Base-by-base conservation (phyloP, 192 early-diverging fungal genomes). In the Coemansia interrupta region DNA sequence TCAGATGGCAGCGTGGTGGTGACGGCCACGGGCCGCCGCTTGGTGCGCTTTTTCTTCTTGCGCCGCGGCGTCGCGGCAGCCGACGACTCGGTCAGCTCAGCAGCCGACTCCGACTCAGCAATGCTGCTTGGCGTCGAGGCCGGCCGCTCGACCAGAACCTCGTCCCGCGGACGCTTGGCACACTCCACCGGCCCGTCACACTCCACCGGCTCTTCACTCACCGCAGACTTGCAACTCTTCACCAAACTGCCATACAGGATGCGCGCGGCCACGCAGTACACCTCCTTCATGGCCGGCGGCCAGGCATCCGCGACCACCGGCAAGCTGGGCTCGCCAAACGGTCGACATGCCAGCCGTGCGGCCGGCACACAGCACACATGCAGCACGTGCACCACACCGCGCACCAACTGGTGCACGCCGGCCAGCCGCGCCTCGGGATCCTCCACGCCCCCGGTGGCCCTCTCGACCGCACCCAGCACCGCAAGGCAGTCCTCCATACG, bases 31-130 rank as follows among this genome's bases (percentile, higher is more conserved):
- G 17, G 12, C 10, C n/a, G 18, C 24, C 46, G 67, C 55, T 28
- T 42, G 9, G 26, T 17, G 44, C 56, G 60, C 56, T 59, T 63
- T 18, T 36, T 54, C 51, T 58, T 58, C 57, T 43, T 66, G 51
- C 64, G 32, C n/a, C 57, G 29, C 43, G 41, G 52, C n/a, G 57
- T 28, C 14, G 23, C 4, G 14, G 2, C 12, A 0, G 38, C 30
- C 5, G 40, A 13, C 50, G 56, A 17, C 11, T 29, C 56, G 28
- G 43, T 42, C 2, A 20, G 18, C 24, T 49, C 47, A 12, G 47
- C 47, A 14, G 22, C 24, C 0, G 24, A 28, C n/a, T 24, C 47
- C 13, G 47, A 49, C 24, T 49, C 23, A 14, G 24, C 14, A 5
- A n/a, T n/a, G 19, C 42, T 44, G 42, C n/a, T n/a, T 0, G 9